Conservation (phyloP, 139 green algal species). For the Axilococcus clingmanii region DNA sequence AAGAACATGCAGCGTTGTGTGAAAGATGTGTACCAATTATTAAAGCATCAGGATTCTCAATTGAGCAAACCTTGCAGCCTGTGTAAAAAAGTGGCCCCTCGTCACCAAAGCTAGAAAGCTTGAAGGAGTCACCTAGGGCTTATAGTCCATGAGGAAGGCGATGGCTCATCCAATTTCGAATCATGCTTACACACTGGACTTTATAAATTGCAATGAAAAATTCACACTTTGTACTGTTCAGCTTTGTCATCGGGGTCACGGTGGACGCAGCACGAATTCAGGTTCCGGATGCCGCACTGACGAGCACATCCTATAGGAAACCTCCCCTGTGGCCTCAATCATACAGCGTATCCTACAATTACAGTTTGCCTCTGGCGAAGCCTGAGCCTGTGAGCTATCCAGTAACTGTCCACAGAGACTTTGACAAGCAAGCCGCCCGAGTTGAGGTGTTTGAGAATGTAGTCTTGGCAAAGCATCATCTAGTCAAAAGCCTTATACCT, state of each 20-base stretch:
- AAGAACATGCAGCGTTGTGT: constrained; percentile 71
- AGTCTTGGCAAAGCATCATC: constrained; percentile 4
- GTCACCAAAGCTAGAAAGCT: no score
- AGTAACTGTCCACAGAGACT: constrained; percentile 10
- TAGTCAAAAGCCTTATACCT: constrained; percentile 8
- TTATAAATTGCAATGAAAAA: no score
- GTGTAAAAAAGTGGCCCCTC: no score
- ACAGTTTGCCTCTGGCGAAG: constrained; percentile 13
- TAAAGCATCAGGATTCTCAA: constrained; percentile 6
- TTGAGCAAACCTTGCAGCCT: background rate
- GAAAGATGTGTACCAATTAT: constrained; percentile 83
- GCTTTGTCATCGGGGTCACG: no score
- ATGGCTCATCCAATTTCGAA: no score
- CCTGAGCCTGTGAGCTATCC: constrained; percentile 7
- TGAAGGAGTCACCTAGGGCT: no score
- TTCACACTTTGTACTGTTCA: no score
- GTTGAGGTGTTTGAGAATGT: constrained; percentile 11
- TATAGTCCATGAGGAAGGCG: no score
- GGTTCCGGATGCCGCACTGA: no score
- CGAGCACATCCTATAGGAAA: no score
- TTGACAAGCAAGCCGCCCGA: background rate
- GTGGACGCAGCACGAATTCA: no score
- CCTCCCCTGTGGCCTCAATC: constrained; percentile 6
- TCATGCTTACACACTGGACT: no score
- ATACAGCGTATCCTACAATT: constrained; percentile 14